Conservation (phyloP, 1,284 basidiomycete species). For the Chalciporus piperatoides region DNA sequence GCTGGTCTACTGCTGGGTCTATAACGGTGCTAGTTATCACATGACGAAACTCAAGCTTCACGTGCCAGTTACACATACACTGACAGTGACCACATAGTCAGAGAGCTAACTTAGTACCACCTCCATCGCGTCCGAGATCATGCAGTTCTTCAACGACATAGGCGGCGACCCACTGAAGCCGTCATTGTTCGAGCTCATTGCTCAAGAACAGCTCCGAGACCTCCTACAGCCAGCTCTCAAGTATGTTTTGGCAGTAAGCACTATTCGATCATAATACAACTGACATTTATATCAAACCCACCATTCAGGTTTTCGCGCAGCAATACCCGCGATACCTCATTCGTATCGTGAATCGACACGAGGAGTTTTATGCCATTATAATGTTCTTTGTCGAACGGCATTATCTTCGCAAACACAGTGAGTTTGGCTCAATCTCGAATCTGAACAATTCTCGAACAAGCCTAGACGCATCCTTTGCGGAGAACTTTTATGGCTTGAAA, state of each 20-base stretch:
- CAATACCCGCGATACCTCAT: slow-evolving; percentile 91
- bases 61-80: slow-evolving; percentile 9
- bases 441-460: slow-evolving; percentile 1
- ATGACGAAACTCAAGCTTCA: slow-evolving; percentile 29
- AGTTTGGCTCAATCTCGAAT: slow-evolving; percentile 19
- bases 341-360: slow-evolving; percentile 89
- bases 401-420: slow-evolving; percentile 83
- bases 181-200: slow-evolving; percentile 92
- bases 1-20: no score
- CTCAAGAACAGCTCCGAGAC: slow-evolving; percentile 92
- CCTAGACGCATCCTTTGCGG: slow-evolving; percentile 83
- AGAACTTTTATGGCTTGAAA: slow-evolving; percentile 91
- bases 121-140: slow-evolving; percentile 26
- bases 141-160: slow-evolving; percentile 80
- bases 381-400: slow-evolving; percentile 90
- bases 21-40: no score
- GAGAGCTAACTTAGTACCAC: no score
- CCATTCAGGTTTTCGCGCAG: slow-evolving; percentile 85
- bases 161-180: slow-evolving; percentile 76
- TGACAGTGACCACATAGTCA: neutral
- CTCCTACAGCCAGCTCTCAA: slow-evolving; percentile 93
- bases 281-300: slow-evolving; percentile 4
- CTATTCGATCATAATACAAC: neutral
- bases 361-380: slow-evolving; percentile 89
- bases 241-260: slow-evolving; percentile 85